Evolutionary conservation across 2,329 filamentous ascomycete species (phyloP).

Genomic region (Lojkania enalia): DNA sequence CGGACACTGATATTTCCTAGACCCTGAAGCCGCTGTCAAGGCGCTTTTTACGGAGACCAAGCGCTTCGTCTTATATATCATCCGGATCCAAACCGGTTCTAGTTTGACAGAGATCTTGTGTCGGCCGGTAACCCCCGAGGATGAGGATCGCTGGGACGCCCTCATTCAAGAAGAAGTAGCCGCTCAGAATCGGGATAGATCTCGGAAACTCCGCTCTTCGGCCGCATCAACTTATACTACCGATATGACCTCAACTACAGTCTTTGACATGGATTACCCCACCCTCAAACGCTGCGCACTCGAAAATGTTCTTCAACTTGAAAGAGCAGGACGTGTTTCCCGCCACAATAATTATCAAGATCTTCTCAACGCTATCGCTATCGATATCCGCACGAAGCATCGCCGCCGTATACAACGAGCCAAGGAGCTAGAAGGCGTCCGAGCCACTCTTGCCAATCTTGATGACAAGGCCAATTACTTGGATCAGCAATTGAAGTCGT

Average conservation of each 20-base stretch:
- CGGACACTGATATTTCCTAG: constrained; percentile 49
- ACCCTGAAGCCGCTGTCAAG: constrained; percentile 91
- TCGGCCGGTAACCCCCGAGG: constrained; percentile 82
- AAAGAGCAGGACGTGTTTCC: constrained; percentile 84
- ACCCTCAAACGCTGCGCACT: constrained; percentile 91
- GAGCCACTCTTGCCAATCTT: constrained; percentile 72
- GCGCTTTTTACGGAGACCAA: constrained; percentile 98
- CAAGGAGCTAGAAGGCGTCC: constrained; percentile 83
- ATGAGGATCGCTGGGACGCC: constrained; percentile 84
- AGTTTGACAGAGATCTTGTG: constrained; percentile 96
- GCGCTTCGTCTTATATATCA: constrained; percentile 95
- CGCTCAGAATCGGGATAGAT: constrained; percentile 45
- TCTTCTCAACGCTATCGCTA: constrained; percentile 93
- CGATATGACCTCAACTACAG: constrained; percentile 50
- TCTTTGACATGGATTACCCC: constrained; percentile 90
- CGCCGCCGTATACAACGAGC: constrained; percentile 88
- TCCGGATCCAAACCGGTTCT: constrained; percentile 87
- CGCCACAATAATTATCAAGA: constrained; percentile 92
- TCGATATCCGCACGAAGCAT: constrained; percentile 97
- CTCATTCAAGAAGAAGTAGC: constrained; percentile 80
- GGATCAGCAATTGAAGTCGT: constrained; percentile 93
- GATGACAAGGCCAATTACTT: constrained; percentile 89
- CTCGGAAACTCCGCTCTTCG: constrained; percentile 73
- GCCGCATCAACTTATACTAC: constrained; percentile 79
- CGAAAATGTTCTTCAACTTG: constrained; percentile 89